These are phyloP conservation scores for Botrytis squamosa DNA, from an alignment of 2,329 filamentous ascomycete genomes.

Conservation along the genomic window DNA sequence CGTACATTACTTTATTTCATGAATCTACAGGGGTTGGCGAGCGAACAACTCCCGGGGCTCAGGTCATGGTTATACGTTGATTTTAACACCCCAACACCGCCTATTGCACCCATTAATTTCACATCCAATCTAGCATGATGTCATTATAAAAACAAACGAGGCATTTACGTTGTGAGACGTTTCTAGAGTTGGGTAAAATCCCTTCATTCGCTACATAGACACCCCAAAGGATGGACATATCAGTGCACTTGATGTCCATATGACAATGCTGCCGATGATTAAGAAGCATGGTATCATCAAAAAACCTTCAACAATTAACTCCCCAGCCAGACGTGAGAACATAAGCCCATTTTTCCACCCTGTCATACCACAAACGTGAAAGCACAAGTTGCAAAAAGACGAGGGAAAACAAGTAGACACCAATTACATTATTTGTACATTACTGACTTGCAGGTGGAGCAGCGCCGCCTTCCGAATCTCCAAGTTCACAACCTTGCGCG, in stretches of 20 bases:
- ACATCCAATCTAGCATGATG: not conserved
- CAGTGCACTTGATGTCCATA: constrained; percentile 5
- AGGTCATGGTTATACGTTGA: not conserved
- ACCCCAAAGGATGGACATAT: not conserved
- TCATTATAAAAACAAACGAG: not conserved
- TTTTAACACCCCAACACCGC: not conserved
- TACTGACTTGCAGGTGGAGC: constrained; percentile 12
- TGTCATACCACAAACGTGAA: not conserved
- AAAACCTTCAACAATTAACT: constrained; percentile 9
- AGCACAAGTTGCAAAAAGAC: not conserved
- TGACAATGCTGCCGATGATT: constrained; percentile 3
- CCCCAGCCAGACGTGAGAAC: constrained; percentile 1
- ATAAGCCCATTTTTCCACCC: not conserved
- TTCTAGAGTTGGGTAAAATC: not conserved
- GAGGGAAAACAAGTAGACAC: not conserved
- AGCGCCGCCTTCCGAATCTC: not conserved
- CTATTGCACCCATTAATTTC: not conserved
- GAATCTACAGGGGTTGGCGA: constrained; percentile 8
- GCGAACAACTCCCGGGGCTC: not conserved
- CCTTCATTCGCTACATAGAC: not conserved
- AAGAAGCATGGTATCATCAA: constrained; percentile 21
- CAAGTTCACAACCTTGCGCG: constrained; percentile 72
- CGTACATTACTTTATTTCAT: constrained; percentile 12
- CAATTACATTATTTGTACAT: constrained; percentile 5
- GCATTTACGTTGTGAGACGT: not conserved